phyloP scores from a whole-genome alignment of 345 rosid genomes.

The Sapria himalayana region DNA sequence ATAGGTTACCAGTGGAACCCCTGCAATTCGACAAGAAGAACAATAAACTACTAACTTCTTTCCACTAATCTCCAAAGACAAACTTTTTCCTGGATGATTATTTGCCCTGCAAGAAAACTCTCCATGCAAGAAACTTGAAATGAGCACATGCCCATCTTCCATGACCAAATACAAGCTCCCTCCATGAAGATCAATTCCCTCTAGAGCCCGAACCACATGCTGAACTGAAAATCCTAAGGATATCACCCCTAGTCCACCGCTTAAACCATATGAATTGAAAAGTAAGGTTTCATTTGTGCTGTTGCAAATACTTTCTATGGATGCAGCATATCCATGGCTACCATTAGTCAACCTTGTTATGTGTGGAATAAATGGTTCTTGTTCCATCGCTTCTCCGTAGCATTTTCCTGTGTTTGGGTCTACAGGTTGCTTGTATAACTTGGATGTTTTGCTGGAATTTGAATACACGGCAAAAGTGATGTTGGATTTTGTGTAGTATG shows the following conservation, averaged over 20 bases:
- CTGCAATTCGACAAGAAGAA: constrained; percentile 13
- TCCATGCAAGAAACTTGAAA: too few species aligned
- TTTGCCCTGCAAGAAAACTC: constrained; percentile 10
- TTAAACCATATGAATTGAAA: constrained; percentile 11
- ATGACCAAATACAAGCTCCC: constrained; percentile 24
- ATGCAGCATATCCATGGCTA: constrained; percentile 13
- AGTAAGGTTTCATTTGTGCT: constrained; percentile 10
- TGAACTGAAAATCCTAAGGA: constrained; percentile 21
- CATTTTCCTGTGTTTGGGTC: constrained; percentile 15
- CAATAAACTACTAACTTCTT: constrained; percentile 11
- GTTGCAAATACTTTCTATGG: constrained; percentile 16
- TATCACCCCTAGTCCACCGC: constrained; percentile 13
- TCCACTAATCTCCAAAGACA: constrained; percentile 6
- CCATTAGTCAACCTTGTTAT: constrained; percentile 17
- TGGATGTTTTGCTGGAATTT: constrained; percentile 11
- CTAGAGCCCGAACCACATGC: constrained; percentile 6
- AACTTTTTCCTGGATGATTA: neutral
- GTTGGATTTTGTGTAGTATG: constrained; percentile 15
- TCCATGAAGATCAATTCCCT: constrained; percentile 11
- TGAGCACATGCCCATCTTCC: constrained; percentile 14
- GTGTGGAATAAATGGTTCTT: neutral
- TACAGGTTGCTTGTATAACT: constrained; percentile 17
- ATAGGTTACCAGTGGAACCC: constrained; percentile 24
- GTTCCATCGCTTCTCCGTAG: constrained; percentile 13
- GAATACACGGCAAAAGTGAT: constrained; percentile 13